Percentiles rank a stretch among this genome's conserved stretches.
phyloP scores from a whole-genome alignment of 2,329 filamentous ascomycete species.

The Aspergillus sp. region DNA sequence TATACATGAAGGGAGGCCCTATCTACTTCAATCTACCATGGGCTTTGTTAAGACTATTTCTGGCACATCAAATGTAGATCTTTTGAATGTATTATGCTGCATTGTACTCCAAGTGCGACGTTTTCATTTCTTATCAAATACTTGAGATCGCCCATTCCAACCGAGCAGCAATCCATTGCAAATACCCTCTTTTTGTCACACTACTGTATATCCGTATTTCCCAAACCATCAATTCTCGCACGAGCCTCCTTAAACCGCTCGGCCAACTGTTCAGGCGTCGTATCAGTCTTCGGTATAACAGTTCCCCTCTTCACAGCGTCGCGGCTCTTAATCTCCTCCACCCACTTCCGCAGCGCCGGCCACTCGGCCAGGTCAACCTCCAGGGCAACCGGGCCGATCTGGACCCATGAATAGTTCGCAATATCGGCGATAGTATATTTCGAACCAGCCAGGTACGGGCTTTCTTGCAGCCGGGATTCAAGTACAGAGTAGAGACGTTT shows the following conservation, averaged over 20 bases:
- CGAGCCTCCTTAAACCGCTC: not conserved
- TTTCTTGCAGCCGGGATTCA: conserved; percentile 41
- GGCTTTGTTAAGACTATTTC: too few relatives aligned
- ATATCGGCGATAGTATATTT: conserved; percentile 52
- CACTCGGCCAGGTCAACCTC: conserved; percentile 33
- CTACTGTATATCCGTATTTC: not conserved
- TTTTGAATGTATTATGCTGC: too few relatives aligned
- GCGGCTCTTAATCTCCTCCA: conserved; percentile 28
- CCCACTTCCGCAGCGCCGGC: conserved; percentile 33
- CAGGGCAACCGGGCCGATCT: conserved; percentile 18
- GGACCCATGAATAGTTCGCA: conserved; percentile 47
- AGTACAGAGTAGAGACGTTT: conserved; percentile 49
- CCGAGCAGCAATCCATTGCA: too few relatives aligned
- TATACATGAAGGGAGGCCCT: too few relatives aligned
- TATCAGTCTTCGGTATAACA: not conserved
- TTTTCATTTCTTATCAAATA: too few relatives aligned
- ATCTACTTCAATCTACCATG: too few relatives aligned
- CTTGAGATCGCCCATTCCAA: too few relatives aligned
- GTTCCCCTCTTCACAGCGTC: conserved; percentile 28
- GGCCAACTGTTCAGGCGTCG: not conserved
- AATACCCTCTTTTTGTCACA: too few relatives aligned
- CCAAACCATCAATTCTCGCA: not conserved
- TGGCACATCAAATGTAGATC: too few relatives aligned
- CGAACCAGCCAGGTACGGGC: conserved; percentile 46
- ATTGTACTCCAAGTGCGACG: too few relatives aligned